Evolutionary conservation across 2,329 filamentous ascomycete species (phyloP), one percentile per base, ranked within the genome.

Genomic region (Colletotrichum graminicola): DNA sequence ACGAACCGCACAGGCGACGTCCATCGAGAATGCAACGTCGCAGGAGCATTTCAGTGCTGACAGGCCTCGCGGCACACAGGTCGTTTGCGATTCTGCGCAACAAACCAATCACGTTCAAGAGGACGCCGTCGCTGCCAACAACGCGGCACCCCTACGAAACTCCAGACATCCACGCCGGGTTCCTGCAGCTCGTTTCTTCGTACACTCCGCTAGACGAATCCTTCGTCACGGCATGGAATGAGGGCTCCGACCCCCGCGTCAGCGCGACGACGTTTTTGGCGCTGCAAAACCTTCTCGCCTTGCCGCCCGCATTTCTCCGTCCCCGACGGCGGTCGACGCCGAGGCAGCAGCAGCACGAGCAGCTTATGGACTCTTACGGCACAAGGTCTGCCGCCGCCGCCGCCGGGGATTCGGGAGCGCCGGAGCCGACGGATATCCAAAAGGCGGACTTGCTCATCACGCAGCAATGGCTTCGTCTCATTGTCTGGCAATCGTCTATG

Each of bases 401-500:
- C 21, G 65, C 29, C n/a, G 65, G 73, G 51, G 69, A 72, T 47
- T 29, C 59, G 2, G 59, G 54, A 2, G 70, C 71, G 18, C 85
- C 87, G 61, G 78, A 79, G 72, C 78, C 81, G 6, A 91, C 90
- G 0, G 89, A 91, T 69, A 90, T 89, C 26, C 91, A 93, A 75
- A 91, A 90, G 65, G 90, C 92, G 8, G 90, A 93, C 75, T 85
- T 93, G 23, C 84, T 91, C 54, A 87, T 91, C 64, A 93, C 90
- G 2, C 91, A 93, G 77, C 90, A 92, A 76, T 93, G 91, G 91
- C 83, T 93, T 5, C 84, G 89, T 23, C 88, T 90, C 1, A 91
- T 92, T 81, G 88, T 92, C n/a, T 93, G 91, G 91, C 91, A 92
- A 75, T 86, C 91, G 1, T 90, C 90, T 3, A 91, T 92, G 75